Evolutionary conservation across 257 asterid species (phyloP), one percentile per base, ranked within the genome.

Genomic region (Ehretia macrophylla): DNA sequence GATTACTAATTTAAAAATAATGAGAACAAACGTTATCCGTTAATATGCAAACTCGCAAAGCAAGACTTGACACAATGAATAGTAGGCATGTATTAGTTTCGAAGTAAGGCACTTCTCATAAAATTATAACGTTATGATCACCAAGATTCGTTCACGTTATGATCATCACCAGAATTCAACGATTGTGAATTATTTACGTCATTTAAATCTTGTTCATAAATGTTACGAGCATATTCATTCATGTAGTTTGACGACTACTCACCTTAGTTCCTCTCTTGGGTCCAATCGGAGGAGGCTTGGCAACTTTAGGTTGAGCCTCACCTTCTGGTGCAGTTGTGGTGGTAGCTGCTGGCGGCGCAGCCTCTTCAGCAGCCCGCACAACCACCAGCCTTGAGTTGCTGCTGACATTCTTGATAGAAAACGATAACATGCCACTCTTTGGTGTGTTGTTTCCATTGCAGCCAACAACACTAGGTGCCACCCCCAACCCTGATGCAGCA

Each of bases 251-350:
- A 40, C 11, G 4, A 22, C 32, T 21, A 48, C 56, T 70, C 46
- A 80, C 98, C 91, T 87, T 84, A 3, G 87, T 13, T 56, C 95
- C 96, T 62, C 96, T 85, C 59, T 87, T 89, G 51, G 98, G 98
- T 50, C 98, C 98, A 54, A 85, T 44, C 1, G 95, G 95, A 35
- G 98, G 88, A 21, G 96, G 90, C 78, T 88, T 88, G 75, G 81
- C 85, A 4, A 76, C 89, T 73, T 79, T 77, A 8, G 74, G 35
- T n/a, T n/a, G n/a, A 19, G 81, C 82, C 39, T 56, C 72, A 14
- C 35, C 56, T 64, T 56, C 75, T 1, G 79, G 57, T 9, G 83
- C 71, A 0, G 75, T 47, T 22, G 70, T 16, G 0, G 70, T 35
- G 10, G 75, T 52, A 3, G 79, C 40, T 8, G 74, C 66, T 10